These are phyloP conservation scores for Camelina laxa DNA, from an alignment of 345 rosid species.

Conservation along the genomic window DNA sequence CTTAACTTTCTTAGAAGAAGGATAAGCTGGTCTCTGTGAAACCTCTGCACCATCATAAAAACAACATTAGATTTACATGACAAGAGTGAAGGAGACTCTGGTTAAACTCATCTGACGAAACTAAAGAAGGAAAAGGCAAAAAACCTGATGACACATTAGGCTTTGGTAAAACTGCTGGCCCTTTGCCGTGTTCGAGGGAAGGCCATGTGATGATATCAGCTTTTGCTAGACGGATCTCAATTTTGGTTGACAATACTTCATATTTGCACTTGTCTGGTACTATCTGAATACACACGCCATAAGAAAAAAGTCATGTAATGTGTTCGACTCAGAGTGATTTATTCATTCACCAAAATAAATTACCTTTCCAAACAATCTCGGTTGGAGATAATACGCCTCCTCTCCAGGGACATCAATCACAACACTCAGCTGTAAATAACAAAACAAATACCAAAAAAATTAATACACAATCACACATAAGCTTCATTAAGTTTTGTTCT, in stretches of 20 bases:
- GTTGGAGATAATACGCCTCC: conserved; percentile 75
- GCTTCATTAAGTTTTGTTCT: not conserved
- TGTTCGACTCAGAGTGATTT: not conserved
- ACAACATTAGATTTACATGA: conserved; percentile 10
- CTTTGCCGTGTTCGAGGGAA: conserved; percentile 73
- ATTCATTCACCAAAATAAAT: not conserved
- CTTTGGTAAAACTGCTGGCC: conserved; percentile 49
- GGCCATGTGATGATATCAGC: conserved; percentile 78
- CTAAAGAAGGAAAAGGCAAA: not conserved
- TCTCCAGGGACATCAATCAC: conserved; percentile 70
- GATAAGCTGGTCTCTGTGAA: conserved; percentile 64
- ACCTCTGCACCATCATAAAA: conserved; percentile 47
- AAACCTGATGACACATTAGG: conserved; percentile 53
- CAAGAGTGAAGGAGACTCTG: not conserved
- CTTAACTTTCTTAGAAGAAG: conserved; percentile 68
- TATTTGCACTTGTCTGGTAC: conserved; percentile 73
- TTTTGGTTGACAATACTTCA: conserved; percentile 71
- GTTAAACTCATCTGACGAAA: not conserved
- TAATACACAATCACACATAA: not conserved
- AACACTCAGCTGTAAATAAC: conserved; percentile 73
- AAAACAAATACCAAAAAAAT: not conserved
- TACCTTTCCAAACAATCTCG: conserved; percentile 95
- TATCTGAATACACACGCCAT: conserved; percentile 52
- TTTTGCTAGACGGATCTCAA: conserved; percentile 86
- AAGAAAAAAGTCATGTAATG: not conserved